These are phyloP conservation scores for Ceratopteris richardii DNA, from an alignment of 75 land plant species.

Conservation along the genomic window DNA sequence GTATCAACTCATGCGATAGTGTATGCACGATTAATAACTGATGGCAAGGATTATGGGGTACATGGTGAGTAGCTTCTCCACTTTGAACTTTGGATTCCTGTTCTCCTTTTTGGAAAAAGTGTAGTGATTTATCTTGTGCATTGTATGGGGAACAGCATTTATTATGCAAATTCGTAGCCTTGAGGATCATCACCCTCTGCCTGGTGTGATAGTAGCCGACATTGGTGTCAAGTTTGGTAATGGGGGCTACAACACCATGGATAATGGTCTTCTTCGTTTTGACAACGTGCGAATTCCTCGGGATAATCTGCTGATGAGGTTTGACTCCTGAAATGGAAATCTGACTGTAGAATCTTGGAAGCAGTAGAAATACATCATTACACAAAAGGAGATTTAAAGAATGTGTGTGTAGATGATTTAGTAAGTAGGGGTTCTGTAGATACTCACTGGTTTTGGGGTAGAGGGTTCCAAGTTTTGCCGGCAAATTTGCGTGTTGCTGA, in stretches of 20 bases:
- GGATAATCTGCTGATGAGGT: constrained; percentile 90
- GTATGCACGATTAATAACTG: constrained; percentile 86
- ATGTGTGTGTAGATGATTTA: too few relatives aligned
- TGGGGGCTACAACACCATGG: constrained; percentile 94
- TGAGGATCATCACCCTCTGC: constrained; percentile 84
- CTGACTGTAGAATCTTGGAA: too few relatives aligned
- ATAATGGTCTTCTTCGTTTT: constrained; percentile 85
- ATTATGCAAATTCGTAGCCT: constrained; percentile 88
- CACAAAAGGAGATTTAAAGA: too few relatives aligned
- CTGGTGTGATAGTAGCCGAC: constrained; percentile 91
- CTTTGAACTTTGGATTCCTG: not conserved
- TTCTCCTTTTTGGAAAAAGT: not conserved
- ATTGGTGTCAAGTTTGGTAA: constrained; percentile 97
- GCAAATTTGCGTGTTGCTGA: too few relatives aligned
- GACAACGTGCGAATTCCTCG: constrained; percentile 94
- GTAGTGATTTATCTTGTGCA: not conserved
- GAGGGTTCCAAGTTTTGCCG: too few relatives aligned
- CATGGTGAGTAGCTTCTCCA: constrained; percentile 64
- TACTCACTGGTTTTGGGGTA: too few relatives aligned
- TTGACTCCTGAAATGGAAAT: too few relatives aligned
- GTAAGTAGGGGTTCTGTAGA: too few relatives aligned
- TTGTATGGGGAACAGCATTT: constrained; percentile 48
- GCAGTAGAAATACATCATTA: too few relatives aligned
- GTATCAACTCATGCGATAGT: constrained; percentile 93
- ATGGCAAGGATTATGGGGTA: constrained; percentile 79